Evolutionary conservation across 2,329 filamentous ascomycete species (phyloP).

Genomic region (Teratosphaeria pseudoeucalypti): DNA sequence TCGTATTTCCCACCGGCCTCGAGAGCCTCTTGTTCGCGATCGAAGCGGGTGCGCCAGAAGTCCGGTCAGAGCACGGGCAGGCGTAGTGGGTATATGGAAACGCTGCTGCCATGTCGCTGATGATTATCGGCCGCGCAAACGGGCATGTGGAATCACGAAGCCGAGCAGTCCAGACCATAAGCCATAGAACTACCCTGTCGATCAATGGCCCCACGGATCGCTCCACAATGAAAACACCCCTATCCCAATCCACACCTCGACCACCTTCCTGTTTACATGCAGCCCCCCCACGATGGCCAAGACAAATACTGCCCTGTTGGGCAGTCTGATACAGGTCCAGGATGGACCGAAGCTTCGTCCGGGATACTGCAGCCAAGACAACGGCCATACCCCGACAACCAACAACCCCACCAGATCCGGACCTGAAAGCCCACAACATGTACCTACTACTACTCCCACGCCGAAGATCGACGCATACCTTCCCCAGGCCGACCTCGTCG

Average conservation of each 20-base stretch:
- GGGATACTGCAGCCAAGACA: not conserved
- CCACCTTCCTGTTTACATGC: not conserved
- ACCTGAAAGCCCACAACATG: not conserved
- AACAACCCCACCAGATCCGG: not conserved
- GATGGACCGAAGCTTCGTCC: not conserved
- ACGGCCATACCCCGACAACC: not conserved
- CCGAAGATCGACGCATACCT: not conserved
- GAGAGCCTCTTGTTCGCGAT: constrained; percentile 18
- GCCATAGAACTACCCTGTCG: not conserved
- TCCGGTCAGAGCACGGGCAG: constrained; percentile 49
- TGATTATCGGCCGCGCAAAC: not conserved
- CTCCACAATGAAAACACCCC: not conserved
- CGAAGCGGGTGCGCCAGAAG: constrained; percentile 29
- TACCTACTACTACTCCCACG: not conserved
- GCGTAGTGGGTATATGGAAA: constrained; percentile 57
- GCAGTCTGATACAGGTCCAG: not conserved
- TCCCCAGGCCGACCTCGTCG: not conserved
- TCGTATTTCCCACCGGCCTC: constrained; percentile 4
- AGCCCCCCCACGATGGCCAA: not conserved
- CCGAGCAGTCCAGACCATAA: not conserved
- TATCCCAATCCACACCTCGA: not conserved
- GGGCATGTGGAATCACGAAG: not conserved
- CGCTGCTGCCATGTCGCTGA: not conserved
- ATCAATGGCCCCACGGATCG: not conserved
- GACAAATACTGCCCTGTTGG: not conserved